Base-by-base conservation (phyloP, 2,329 filamentous ascomycete genomes). In the Fulvia fulva region DNA sequence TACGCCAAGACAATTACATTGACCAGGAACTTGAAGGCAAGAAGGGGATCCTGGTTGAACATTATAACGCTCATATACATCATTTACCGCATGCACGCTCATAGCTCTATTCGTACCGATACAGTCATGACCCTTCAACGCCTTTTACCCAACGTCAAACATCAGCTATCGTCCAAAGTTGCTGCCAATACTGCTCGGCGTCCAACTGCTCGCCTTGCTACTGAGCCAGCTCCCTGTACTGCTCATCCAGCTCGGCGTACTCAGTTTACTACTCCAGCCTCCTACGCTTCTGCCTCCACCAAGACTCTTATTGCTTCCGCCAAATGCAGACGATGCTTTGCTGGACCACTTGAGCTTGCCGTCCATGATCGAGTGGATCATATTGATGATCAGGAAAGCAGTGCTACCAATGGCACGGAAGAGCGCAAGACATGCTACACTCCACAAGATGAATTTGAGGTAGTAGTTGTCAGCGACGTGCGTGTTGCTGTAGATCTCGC, bases 361-460 rank as follows among this genome's bases (percentile, higher is more conserved):
- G 75, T 99, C 93, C 37, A 94, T 90, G 37, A 95, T 80, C 70
- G 87, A 87, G 71, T 96, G 93, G 56, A 99, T 77, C 32, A 87
- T 78, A 70, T 95, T 93, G 69, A 97, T 86, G 59, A 97, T 74
- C 2, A 90, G 87, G 76, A 95, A 99, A 0, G 90, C 84, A 0
- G 86, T 87, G 9, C 83, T 88, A 0, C 94, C 94, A 1, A 97
- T 73, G 0, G 91, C 92, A 63, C 94, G 85, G 81, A 99, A 96
- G 6, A 94, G 78, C 1, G 95, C 94, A 25, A 99, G 77, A 0
- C 83, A 82, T 0, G 94, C 94, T 14, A 99, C 94, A 28, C 84
- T 80, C 94, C 94, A 99, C 22, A 99, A 82, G 71, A 99, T 90
- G 76, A 97, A 94, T 34, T 87, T 88, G 45, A 99, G 83, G 74